Percentiles rank a stretch among this genome's conserved stretches.
Evolutionary conservation across 2,329 filamentous ascomycete genomes (phyloP).

Genomic region (Penicillium thymicola): DNA sequence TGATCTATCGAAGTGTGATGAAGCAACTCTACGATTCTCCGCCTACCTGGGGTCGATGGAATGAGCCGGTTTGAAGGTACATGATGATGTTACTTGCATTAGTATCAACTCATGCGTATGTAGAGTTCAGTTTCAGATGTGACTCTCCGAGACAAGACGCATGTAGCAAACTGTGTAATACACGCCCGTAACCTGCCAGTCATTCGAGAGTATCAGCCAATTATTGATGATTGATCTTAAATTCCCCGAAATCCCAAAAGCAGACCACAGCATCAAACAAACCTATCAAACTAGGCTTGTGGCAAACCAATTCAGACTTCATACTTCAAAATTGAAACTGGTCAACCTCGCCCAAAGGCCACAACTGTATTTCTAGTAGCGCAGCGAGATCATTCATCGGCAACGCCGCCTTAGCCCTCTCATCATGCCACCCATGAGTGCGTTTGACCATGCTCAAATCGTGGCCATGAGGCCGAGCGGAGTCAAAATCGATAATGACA

Average conservation of each 20-base stretch:
- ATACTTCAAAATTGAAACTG: conserved; percentile 1
- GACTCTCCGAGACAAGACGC: neutral
- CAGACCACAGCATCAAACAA: neutral
- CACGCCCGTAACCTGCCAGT: neutral
- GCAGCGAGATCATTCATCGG: conserved; percentile 6
- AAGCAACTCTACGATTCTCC: neutral
- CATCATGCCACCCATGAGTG: conserved; percentile 6
- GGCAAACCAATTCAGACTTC: neutral
- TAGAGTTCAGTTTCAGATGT: neutral
- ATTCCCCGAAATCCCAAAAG: neutral
- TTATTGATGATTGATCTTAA: too few relatives aligned
- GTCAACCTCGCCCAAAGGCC: neutral
- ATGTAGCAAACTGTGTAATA: neutral
- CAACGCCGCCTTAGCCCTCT: neutral
- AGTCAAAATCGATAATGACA: conserved; percentile 17
- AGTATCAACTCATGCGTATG: too few relatives aligned
- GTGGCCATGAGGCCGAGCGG: conserved; percentile 1
- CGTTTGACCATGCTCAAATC: conserved; percentile 1
- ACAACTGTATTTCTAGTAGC: conserved; percentile 3
- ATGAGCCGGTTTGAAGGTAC: neutral
- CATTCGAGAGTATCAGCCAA: neutral
- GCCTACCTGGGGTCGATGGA: neutral
- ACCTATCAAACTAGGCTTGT: neutral
- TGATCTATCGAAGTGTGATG: neutral
- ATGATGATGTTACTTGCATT: neutral